phyloP scores from a whole-genome alignment of 805 yeast genomes.

The Spathaspora girioi region DNA sequence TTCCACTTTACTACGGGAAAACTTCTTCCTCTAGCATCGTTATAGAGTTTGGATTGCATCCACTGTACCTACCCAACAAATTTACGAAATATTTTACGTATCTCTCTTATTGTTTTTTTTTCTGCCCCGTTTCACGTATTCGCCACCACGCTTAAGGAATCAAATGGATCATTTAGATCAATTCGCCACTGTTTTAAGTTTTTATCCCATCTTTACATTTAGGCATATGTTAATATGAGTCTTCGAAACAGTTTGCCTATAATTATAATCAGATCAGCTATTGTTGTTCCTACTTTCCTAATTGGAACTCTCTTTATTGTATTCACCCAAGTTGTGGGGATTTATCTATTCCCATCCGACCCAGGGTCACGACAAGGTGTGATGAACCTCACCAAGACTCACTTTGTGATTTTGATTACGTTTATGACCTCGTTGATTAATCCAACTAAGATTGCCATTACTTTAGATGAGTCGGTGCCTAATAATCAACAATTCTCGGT shows the following conservation, averaged over 20 bases:
- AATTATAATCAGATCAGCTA: conserved; percentile 17
- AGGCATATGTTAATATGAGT: neutral
- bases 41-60: too few relatives aligned
- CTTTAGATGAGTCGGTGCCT: conserved; percentile 35
- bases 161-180: too few relatives aligned
- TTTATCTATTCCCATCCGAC: conserved; percentile 23
- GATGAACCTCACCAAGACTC: conserved; percentile 52
- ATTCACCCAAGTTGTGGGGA: conserved; percentile 42
- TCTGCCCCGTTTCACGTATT: too few relatives aligned
- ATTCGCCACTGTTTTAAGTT: neutral
- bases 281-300: conserved; percentile 19
- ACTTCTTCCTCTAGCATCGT: too few relatives aligned
- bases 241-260: conserved; percentile 15
- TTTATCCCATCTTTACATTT: too few relatives aligned
- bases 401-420: conserved; percentile 53
- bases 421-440: conserved; percentile 48
- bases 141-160: too few relatives aligned
- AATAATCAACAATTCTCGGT: conserved; percentile 22
- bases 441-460: conserved; percentile 50
- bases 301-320: conserved; percentile 39
- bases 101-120: too few relatives aligned
- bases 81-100: too few relatives aligned
- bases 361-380: conserved; percentile 35
- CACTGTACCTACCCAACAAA: too few relatives aligned
- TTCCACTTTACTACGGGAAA: too few relatives aligned